phyloP scores from a whole-genome alignment of 371 early-diverging fungal species.

The Mucor circinelloides region DNA sequence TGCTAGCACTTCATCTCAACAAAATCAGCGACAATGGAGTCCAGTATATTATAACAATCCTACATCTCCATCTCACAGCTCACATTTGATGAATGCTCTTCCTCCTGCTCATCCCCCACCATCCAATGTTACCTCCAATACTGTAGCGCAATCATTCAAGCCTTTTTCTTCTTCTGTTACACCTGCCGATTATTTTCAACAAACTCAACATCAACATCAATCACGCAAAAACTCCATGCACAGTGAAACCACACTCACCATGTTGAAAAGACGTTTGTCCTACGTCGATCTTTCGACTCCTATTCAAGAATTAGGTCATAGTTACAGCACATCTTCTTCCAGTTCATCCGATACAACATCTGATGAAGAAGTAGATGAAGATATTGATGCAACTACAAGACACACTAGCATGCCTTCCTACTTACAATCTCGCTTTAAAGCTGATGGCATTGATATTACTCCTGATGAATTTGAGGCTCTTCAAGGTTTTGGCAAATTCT shows the following conservation, averaged over 20 bases:
- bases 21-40: neutral
- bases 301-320: slow-evolving; percentile 16
- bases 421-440: neutral
- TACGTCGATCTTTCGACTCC: slow-evolving; percentile 19
- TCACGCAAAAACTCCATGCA: slow-evolving; percentile 1
- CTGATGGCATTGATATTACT: slow-evolving; percentile 25
- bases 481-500: slow-evolving; percentile 43
- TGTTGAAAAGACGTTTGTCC: slow-evolving; percentile 7
- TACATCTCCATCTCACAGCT: neutral
- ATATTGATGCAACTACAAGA: neutral
- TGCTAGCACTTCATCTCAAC: neutral
- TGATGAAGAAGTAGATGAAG: slow-evolving; percentile 4
- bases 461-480: slow-evolving; percentile 51
- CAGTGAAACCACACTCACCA: slow-evolving; percentile 1
- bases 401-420: neutral
- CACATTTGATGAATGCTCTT: neutral
- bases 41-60: neutral
- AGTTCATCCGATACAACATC: neutral
- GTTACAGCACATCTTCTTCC: neutral
- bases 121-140: neutral
- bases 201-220: neutral
- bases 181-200: neutral
- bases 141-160: neutral
- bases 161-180: neutral
- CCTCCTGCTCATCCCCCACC: neutral